Evolutionary conservation across 2,329 filamentous ascomycete species (phyloP), one percentile per base, ranked within the genome.

Genomic region (Sarocladium kiliense): DNA sequence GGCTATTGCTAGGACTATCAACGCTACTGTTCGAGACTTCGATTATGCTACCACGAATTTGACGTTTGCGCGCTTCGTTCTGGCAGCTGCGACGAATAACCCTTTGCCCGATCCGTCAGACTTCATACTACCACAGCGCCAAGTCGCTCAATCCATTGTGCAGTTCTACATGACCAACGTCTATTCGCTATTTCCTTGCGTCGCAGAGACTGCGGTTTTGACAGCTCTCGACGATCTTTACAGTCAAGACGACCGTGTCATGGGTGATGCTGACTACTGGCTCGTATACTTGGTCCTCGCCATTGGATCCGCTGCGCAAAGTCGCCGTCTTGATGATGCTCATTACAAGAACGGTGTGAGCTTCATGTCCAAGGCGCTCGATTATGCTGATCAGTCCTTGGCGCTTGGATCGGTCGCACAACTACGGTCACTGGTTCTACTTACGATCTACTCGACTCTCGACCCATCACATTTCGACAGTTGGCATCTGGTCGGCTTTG

Each of bases 1-100:
- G 27, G 7, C 16, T 19, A 5, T 47, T 26, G 12, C 45, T 63
- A 94, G 91, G 55, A 91, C 93, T 4, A 90, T 99, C 65, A 96
- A 96, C 74, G 92, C 94, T 26, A 97, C 92, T 0, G 93, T 92
- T 1, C 82, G 91, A 65, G 94, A 97, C 69, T 97, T 97, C 66
- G 91, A 96, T 68, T 88, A 91, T 9, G 91, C 92, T 56, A 86
- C 88, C 27, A 88, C 85, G 58, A 91, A 90, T 64, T 95, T 96
- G 81, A 96, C 91, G 0, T 97, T 97, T 77, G 90, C 91, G 25
- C 86, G 90, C 34, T 79, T 97, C 19, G 88, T 97, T 23, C 74
- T 96, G 26, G 89, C 89, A n/a, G 88, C 93, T 5, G 86, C 89
- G 36, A 83, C 83, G 10, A 89, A 90, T 62, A 86, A 91, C 64